phyloP scores from a whole-genome alignment of 2,329 filamentous ascomycete genomes.

The Fusarium hostae region DNA sequence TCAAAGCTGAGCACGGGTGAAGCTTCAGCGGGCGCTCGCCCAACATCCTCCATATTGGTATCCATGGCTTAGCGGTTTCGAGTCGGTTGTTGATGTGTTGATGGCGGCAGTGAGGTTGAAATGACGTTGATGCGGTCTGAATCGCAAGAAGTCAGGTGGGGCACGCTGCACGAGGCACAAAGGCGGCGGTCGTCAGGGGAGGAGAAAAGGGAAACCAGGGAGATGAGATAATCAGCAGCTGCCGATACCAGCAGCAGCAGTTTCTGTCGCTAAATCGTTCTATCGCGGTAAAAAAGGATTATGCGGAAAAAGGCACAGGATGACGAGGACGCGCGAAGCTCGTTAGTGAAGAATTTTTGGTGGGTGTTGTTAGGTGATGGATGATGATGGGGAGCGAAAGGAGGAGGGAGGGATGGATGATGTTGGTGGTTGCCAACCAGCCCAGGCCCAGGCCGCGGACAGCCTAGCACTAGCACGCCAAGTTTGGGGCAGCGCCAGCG shows the following conservation, averaged over 20 bases:
- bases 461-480: slow-evolving; percentile 7
- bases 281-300: slow-evolving; percentile 13
- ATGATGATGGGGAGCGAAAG: slow-evolving; percentile 39
- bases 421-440: slow-evolving; percentile 31
- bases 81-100: slow-evolving; percentile 18
- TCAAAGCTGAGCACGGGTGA: slow-evolving; percentile 75
- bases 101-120: slow-evolving; percentile 34
- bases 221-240: slow-evolving; percentile 33
- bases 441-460: background rate
- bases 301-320: slow-evolving; percentile 3
- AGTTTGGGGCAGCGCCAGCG: too few relatives aligned
- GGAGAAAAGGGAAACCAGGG: slow-evolving; percentile 26
- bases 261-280: slow-evolving; percentile 27
- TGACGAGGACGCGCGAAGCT: slow-evolving; percentile 14
- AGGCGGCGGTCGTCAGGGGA: slow-evolving; percentile 42
- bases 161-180: slow-evolving; percentile 43
- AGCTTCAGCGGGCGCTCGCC: slow-evolving; percentile 83
- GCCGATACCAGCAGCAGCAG: slow-evolving; percentile 38
- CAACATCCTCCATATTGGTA: slow-evolving; percentile 99
- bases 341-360: slow-evolving; percentile 36
- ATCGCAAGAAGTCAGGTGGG: slow-evolving; percentile 45
- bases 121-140: slow-evolving; percentile 46
- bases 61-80: slow-evolving; percentile 71
- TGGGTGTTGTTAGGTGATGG: slow-evolving; percentile 38
- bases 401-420: slow-evolving; percentile 33